Percentiles rank a stretch among this genome's conserved stretches.
Conservation (phyloP, 192 early-diverging fungal species). For the Linderina pennispora region DNA sequence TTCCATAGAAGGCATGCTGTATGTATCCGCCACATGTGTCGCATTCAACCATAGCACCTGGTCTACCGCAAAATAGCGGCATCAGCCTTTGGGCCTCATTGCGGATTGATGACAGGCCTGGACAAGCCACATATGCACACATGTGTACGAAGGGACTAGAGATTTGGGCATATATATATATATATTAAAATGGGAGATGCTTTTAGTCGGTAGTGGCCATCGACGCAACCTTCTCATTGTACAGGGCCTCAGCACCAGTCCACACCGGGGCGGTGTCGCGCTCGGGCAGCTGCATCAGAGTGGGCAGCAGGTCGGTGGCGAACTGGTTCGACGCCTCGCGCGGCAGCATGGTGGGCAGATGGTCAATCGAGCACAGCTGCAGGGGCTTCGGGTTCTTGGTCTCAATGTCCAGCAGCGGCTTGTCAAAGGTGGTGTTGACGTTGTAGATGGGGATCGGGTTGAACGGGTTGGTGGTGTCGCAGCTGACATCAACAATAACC, state of each 20-base stretch:
- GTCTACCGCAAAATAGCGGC: no score
- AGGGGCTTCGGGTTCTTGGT: slow-evolving; percentile 54
- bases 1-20: no score
- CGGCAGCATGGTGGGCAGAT: slow-evolving; percentile 90
- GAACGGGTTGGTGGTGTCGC: slow-evolving; percentile 95
- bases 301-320: slow-evolving; percentile 77
- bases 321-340: slow-evolving; percentile 89
- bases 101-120: no score
- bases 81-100: no score
- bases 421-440: slow-evolving; percentile 90
- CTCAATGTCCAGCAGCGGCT: slow-evolving; percentile 70
- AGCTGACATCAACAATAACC: slow-evolving; percentile 90
- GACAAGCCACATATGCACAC: no score
- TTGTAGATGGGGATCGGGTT: slow-evolving; percentile 96
- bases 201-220: slow-evolving; percentile 42
- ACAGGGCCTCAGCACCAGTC: slow-evolving; percentile 80
- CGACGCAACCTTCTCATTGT: slow-evolving; percentile 67
- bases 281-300: slow-evolving; percentile 64
- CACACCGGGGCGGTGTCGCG: slow-evolving; percentile 67
- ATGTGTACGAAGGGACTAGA: no score
- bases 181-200: no score
- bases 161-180: no score
- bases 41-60: no score
- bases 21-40: no score
- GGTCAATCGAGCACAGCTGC: slow-evolving; percentile 94